Evolutionary conservation across 192 early-diverging fungal species (phyloP), one percentile per base, ranked within the genome.

Genomic region (Podila minutissima): DNA sequence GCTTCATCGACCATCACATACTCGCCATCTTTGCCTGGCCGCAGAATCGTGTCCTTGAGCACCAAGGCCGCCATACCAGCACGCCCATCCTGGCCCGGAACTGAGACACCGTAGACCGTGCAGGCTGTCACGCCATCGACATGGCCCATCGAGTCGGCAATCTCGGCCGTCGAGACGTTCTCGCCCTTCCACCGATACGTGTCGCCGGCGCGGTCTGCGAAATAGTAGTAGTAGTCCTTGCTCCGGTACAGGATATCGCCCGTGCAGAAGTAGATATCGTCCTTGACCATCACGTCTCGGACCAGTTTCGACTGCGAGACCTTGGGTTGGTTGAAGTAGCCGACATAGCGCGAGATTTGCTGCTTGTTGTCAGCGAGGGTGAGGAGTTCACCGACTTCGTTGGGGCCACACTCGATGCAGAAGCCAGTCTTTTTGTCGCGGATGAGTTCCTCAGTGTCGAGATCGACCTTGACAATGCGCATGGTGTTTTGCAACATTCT

Each of bases 111-210:
- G 63, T 93, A 93, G 3, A 93, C 86, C 32, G 90, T 91, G 35
- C 88, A 86, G 37, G 91, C 86, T 0, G 75, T 50, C 12, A 94
- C 71, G 4, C 83, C 88, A 1, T 89, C 87, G 31, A 82, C 88
- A 13, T 68, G 64, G 17, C 82, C 83, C 26, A 94, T 19, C 20
- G 82, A 82, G 60, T 92, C 87, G 0, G 86, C 86, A 19, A 94
- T 87, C 72, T 94, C 91, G n/a, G 85, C 83, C 9, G 87, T 86
- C 19, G 84, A 82, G 22, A 91, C 89, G 58, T 90, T 89, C 68
- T 90, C 89, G 4, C 87, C 84, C 61, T 92, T 92, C 93, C 92
- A 93, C 15, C 93, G 74, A 70, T 89, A 94, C 19, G 93, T 92
- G 53, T 94, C 92, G 10, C 93, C 92, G 26, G 89, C 81, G 28